Evolutionary conservation across 2,329 filamentous ascomycete species (phyloP).

Genomic region (Uncinocarpus reesii): DNA sequence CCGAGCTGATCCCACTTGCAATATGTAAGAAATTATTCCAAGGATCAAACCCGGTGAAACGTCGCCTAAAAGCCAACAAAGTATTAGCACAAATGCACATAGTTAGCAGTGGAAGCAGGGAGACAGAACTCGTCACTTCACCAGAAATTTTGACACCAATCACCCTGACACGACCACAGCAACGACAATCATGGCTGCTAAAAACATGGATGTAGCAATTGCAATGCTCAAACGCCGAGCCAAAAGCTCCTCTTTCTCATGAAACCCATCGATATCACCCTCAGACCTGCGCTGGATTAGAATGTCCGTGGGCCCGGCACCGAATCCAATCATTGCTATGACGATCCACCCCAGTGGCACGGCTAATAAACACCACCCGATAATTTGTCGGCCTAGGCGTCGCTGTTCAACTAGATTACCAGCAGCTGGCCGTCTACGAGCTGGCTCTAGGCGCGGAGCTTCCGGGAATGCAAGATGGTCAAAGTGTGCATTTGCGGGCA

Average conservation of each 20-base stretch:
- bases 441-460: constrained; percentile 14
- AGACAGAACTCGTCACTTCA: not conserved
- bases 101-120: no score
- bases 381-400: constrained; percentile 15
- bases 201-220: constrained; percentile 4
- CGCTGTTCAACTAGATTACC: constrained; percentile 11
- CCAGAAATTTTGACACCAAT: not conserved
- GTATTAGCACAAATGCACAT: not conserved
- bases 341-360: constrained; percentile 16
- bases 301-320: constrained; percentile 1
- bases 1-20: no score
- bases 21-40: no score
- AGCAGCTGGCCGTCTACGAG: not conserved
- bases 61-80: not conserved
- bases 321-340: constrained; percentile 14
- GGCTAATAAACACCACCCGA: constrained; percentile 8
- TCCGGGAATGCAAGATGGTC: constrained; percentile 16
- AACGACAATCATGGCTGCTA: constrained; percentile 11
- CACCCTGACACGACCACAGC: constrained; percentile 6
- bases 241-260: constrained; percentile 16
- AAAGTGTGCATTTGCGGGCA: constrained; percentile 10
- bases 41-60: no score
- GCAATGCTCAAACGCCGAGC: constrained; percentile 11
- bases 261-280: constrained; percentile 14
- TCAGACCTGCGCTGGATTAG: constrained; percentile 16